These are phyloP conservation scores for Aspergillus taichungensis DNA, from an alignment of 495 filamentous ascomycete species.

Conservation along the genomic window DNA sequence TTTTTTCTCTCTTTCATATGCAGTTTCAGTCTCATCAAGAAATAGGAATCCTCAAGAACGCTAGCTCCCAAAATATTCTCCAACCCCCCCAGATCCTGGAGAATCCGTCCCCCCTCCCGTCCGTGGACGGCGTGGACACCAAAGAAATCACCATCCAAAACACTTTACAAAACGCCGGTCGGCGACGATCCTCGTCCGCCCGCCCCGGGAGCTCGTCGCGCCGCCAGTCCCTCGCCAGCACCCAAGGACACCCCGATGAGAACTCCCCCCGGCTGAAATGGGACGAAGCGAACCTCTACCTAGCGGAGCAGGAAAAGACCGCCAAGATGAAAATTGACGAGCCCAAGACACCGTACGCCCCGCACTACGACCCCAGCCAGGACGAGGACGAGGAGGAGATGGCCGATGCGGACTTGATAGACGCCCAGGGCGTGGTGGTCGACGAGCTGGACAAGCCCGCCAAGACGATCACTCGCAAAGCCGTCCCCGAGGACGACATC, in stretches of 20 bases:
- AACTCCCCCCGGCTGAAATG: conserved; percentile 76
- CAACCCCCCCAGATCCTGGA: conserved; percentile 14
- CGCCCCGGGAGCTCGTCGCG: conserved; percentile 53
- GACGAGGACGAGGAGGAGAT: conserved; percentile 65
- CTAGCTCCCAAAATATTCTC: conserved; percentile 45
- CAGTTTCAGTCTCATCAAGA: background rate
- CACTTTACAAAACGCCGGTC: conserved; percentile 88
- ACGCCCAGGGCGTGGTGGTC: conserved; percentile 50
- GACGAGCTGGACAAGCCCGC: conserved; percentile 60
- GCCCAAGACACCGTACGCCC: conserved; percentile 93
- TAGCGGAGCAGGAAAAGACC: conserved; percentile 89
- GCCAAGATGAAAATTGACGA: conserved; percentile 98
- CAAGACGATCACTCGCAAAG: too few relatives aligned
- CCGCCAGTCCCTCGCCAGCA: conserved; percentile 51
- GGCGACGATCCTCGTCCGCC: conserved; percentile 73
- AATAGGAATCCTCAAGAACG: conserved; percentile 91
- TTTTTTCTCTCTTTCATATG: conserved; percentile 1
- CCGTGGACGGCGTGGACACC: conserved; percentile 33
- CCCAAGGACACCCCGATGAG: conserved; percentile 38
- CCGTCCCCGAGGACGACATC: conserved; percentile 57
- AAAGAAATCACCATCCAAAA: conserved; percentile 90
- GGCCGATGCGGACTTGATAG: conserved; percentile 35
- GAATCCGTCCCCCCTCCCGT: conserved; percentile 20
- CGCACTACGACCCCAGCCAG: conserved; percentile 79
- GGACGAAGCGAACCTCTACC: conserved; percentile 95